Evolutionary conservation across 805 yeast genomes (phyloP).

Genomic region (Yamadazyma kitorensis): DNA sequence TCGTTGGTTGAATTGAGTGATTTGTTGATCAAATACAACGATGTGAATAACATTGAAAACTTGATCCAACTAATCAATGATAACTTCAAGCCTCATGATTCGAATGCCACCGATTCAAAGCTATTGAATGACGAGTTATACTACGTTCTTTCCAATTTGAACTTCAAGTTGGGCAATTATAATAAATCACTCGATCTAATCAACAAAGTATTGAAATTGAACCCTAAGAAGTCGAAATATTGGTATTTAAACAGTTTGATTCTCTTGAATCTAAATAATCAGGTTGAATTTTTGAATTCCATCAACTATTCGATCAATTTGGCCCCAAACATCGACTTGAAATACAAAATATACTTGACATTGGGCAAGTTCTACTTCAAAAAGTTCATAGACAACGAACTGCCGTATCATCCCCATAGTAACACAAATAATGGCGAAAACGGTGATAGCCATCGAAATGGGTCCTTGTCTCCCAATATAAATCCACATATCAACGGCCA

Average conservation of each 20-base stretch:
- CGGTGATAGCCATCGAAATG: too few species aligned
- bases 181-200: neutral
- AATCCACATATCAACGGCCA: too few species aligned
- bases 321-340: neutral
- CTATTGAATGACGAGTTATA: neutral
- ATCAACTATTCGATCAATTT: constrained; percentile 1
- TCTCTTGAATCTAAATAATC: constrained; percentile 2
- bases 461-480: too few species aligned
- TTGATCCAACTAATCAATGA: constrained; percentile 2
- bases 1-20: neutral
- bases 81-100: too few species aligned
- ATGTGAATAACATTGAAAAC: neutral
- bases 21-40: constrained; percentile 1
- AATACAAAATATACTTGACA: constrained; percentile 3
- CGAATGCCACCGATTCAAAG: too few species aligned
- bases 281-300: constrained; percentile 4
- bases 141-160: neutral
- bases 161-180: constrained; percentile 1
- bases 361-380: constrained; percentile 4
- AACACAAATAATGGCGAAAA: too few species aligned
- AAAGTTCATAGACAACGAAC: too few species aligned
- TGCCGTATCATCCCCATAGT: too few species aligned
- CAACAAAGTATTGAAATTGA: neutral
- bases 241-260: constrained; percentile 5
- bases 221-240: neutral